Conservation (phyloP, 1,139 yeast genomes). For the Candida smagusa region DNA sequence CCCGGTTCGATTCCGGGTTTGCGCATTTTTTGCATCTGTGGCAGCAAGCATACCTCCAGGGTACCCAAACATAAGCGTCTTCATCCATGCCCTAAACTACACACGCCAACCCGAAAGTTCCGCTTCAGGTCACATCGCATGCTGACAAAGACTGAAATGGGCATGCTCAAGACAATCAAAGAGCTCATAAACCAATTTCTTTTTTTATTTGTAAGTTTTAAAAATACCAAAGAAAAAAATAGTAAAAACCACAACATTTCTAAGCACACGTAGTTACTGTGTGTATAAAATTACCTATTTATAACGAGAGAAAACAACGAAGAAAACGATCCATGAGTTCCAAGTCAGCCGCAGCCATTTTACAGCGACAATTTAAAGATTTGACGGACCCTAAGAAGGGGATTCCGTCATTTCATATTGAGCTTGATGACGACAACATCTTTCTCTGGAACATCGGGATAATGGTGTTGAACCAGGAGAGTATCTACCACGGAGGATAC, state of each 20-base stretch:
- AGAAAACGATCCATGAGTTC: constrained; percentile 32
- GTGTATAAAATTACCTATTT: not conserved
- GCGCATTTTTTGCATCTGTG: not conserved
- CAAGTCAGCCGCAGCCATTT: constrained; percentile 66
- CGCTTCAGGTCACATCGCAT: no score
- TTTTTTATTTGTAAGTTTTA: constrained; percentile 2
- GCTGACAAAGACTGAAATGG: no score
- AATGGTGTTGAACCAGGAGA: constrained; percentile 85
- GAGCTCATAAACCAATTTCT: not conserved
- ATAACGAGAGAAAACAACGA: not conserved
- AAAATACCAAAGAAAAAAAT: constrained; percentile 3
- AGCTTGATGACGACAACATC: constrained; percentile 83
- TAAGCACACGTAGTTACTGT: constrained; percentile 2
- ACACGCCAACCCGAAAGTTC: no score
- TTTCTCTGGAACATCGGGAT: constrained; percentile 92
- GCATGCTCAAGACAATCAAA: no score
- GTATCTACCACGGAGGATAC: constrained; percentile 94
- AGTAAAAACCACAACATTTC: constrained; percentile 7
- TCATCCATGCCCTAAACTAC: no score
- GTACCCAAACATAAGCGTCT: no score
- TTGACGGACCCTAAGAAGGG: constrained; percentile 91
- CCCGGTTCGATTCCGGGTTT: constrained; percentile 4
- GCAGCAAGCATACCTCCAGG: not conserved
- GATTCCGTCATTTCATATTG: constrained; percentile 87
- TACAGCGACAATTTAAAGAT: constrained; percentile 92